Percentiles rank a stretch among this genome's conserved stretches.
phyloP scores from a whole-genome alignment of 306 rosid genomes.

The Dryas drummondii region DNA sequence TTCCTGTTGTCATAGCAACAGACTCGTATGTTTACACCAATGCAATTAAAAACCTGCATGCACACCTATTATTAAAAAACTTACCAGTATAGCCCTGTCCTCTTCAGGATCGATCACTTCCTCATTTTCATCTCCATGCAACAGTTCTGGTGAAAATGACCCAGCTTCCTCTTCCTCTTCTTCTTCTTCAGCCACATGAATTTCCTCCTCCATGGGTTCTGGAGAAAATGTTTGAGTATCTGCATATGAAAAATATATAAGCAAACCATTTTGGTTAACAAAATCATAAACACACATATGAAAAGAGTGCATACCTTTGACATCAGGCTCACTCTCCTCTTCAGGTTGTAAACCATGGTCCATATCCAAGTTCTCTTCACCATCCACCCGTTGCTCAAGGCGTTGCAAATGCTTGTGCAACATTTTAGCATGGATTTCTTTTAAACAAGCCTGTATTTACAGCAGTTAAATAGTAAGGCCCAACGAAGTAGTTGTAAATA shows the following conservation, averaged over 20 bases:
- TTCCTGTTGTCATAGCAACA: constrained; percentile 49
- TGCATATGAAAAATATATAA: constrained; percentile 19
- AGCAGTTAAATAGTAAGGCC: constrained; percentile 24
- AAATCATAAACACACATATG: constrained; percentile 4
- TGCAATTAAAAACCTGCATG: constrained; percentile 6
- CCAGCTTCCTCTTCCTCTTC: constrained; percentile 71
- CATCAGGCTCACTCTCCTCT: constrained; percentile 45
- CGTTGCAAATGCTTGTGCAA: constrained; percentile 68
- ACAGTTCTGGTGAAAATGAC: constrained; percentile 81
- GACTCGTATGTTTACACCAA: constrained; percentile 5
- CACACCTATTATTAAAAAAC: not conserved
- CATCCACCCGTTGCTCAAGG: constrained; percentile 66
- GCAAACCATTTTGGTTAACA: not conserved
- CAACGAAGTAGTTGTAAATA: constrained; percentile 4
- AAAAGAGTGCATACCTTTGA: constrained; percentile 44
- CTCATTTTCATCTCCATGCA: constrained; percentile 82
- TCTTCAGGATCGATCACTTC: constrained; percentile 92
- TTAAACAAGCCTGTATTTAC: constrained; percentile 72
- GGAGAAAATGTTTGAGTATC: constrained; percentile 70
- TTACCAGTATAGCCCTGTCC: constrained; percentile 78
- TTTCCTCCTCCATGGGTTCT: constrained; percentile 59
- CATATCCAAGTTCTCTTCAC: constrained; percentile 46
- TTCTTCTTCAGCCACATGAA: constrained; percentile 57
- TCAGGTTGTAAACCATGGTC: constrained; percentile 37
- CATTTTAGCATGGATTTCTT: constrained; percentile 87